phyloP scores from a whole-genome alignment of 371 early-diverging fungal species.

The Batkoa obscura region DNA sequence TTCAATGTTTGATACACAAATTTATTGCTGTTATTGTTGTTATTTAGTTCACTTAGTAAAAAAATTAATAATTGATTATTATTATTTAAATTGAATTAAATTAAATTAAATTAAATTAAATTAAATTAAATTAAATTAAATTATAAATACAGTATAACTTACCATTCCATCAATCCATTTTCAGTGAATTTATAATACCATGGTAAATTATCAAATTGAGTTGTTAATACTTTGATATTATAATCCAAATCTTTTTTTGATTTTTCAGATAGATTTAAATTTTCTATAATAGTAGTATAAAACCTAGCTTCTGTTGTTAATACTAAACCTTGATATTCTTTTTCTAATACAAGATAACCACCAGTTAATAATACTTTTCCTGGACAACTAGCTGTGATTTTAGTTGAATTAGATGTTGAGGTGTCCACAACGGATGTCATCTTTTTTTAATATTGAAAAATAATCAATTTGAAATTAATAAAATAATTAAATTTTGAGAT shows the following conservation, averaged over 20 bases:
- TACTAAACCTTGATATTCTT: constrained; percentile 56
- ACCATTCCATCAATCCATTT: background rate
- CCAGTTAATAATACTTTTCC: constrained; percentile 88
- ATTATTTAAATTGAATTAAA: too few species aligned
- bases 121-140: too few species aligned
- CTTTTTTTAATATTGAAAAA: too few species aligned
- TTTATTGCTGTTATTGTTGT: background rate
- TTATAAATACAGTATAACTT: background rate
- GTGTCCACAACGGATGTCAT: too few species aligned
- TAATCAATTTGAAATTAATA: too few species aligned
- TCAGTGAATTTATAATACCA: constrained; percentile 26
- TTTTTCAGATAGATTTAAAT: constrained; percentile 13
- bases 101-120: too few species aligned
- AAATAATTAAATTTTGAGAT: too few species aligned
- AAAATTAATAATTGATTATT: too few species aligned
- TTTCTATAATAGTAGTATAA: constrained; percentile 46
- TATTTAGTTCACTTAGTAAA: background rate
- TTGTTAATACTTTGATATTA: constrained; percentile 34
- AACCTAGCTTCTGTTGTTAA: constrained; percentile 69
- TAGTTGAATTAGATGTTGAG: too few species aligned
- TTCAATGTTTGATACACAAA: background rate
- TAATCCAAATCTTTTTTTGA: constrained; percentile 7
- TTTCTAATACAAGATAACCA: constrained; percentile 89
- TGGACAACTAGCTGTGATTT: too few species aligned
- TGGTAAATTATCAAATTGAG: constrained; percentile 44